Evolutionary conservation across 768 basidiomycete genomes (phyloP).

Genomic region (Boletus insuetus): DNA sequence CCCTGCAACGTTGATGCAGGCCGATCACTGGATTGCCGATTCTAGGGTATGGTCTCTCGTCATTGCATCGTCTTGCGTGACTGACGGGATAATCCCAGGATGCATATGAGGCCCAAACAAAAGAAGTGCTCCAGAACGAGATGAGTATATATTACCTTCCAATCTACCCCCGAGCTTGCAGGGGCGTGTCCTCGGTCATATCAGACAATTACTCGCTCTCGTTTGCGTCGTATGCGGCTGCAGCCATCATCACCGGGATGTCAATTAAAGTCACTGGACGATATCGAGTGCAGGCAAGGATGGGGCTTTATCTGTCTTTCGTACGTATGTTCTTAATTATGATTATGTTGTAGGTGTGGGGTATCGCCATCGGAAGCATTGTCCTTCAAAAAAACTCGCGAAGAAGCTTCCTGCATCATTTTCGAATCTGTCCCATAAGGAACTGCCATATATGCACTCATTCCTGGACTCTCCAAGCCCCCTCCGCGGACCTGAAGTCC

Average conservation of each 20-base stretch:
- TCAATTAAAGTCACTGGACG: conserved; percentile 23
- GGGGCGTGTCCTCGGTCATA: conserved; percentile 30
- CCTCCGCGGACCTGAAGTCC: neutral
- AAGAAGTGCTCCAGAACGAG: conserved; percentile 92
- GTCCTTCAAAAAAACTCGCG: too few relatives aligned
- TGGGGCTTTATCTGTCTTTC: conserved; percentile 9
- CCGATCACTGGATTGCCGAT: conserved; percentile 98
- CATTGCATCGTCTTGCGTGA: neutral
- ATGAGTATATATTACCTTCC: conserved; percentile 72
- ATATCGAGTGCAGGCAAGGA: conserved; percentile 34
- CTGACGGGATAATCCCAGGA: conserved; percentile 48
- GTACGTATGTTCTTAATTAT: neutral
- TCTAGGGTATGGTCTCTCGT: conserved; percentile 61
- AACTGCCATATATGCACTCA: neutral
- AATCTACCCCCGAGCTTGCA: conserved; percentile 43
- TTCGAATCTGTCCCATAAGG: too few relatives aligned
- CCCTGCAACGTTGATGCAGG: conserved; percentile 94
- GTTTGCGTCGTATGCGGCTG: neutral
- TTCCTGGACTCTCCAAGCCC: neutral
- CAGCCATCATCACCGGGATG: conserved; percentile 23
- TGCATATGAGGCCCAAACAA: conserved; percentile 70
- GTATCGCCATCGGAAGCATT: too few relatives aligned
- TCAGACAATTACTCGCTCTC: conserved; percentile 26
- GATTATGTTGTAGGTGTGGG: neutral
- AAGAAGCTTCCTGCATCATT: too few relatives aligned